phyloP scores from a whole-genome alignment of 106 monocot genomes.

The Allium cepa region DNA sequence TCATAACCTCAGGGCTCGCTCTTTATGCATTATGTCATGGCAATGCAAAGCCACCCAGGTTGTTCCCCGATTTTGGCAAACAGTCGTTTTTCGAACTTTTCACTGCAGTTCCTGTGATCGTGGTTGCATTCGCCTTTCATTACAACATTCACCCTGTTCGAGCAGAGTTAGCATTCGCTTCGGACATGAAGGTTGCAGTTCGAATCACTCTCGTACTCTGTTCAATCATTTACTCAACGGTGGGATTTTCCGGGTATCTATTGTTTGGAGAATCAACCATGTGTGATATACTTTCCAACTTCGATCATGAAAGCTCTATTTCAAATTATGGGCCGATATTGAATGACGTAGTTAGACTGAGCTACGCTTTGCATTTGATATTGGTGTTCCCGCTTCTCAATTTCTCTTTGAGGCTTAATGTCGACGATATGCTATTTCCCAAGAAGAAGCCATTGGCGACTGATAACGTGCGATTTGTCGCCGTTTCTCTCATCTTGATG shows the following conservation, averaged over 20 bases:
- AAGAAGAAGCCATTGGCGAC: conserved; percentile 18
- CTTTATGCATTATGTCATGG: conserved; percentile 52
- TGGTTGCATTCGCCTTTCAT: conserved; percentile 94
- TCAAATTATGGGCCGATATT: conserved; percentile 30
- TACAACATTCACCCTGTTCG: conserved; percentile 93
- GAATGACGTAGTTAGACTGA: conserved; percentile 58
- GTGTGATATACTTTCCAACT: conserved; percentile 83
- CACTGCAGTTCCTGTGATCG: conserved; percentile 84
- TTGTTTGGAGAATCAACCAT: conserved; percentile 85
- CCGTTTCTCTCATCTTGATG: conserved; percentile 36
- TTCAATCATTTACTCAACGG: conserved; percentile 56
- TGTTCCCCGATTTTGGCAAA: conserved; percentile 46
- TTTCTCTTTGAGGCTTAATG: conserved; percentile 76
- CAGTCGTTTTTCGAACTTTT: conserved; percentile 65
- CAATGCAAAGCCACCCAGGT: conserved; percentile 31
- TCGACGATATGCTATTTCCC: conserved; percentile 67
- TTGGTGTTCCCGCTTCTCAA: conserved; percentile 76
- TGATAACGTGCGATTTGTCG: conserved; percentile 35
- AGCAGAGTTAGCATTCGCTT: conserved; percentile 45
- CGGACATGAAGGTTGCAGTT: conserved; percentile 75
- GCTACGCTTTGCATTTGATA: conserved; percentile 82
- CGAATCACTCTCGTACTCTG: conserved; percentile 69
- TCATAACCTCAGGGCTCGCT: conserved; percentile 68
- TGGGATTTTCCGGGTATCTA: conserved; percentile 75
- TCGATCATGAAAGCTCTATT: conserved; percentile 30